Base-by-base conservation (phyloP, 768 basidiomycete species). In the Phanerochaete sordida region DNA sequence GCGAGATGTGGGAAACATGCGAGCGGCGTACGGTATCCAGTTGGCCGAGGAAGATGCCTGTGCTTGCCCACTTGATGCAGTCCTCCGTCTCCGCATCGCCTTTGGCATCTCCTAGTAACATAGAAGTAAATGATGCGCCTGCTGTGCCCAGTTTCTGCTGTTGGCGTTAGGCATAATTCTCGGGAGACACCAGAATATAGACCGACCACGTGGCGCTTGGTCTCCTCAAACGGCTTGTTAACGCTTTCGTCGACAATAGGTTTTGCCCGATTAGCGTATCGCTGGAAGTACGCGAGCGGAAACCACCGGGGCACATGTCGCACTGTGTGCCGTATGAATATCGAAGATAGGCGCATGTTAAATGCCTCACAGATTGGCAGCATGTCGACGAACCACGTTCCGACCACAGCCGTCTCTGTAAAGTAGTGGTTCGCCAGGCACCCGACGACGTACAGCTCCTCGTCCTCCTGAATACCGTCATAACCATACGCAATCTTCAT, bases 241-340 rank as follows among this genome's bases (percentile, higher is more conserved):
- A 50, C 28, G 27, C 58, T 37, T 12, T 28, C n/a, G 2, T 16
- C 15, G 6, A 59, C 57, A n/a, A 47, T 35, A 35, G 51, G 57
- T 3, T 47, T 19, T 9, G 52, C 44, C 2, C 13, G 23, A 9
- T 9, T 27, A 13, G 37, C 61, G 13, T 53, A 55, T 37, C 27
- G 33, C 15, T 43, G 24, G 30, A 28, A 24, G 2, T 33, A 24
- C 7, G 57, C 44, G 8, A 57, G 51, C 5, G 61, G 61, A 12
- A 62, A 51, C 61, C 61, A 62, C 11, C 43, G 28, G 30, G 57
- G 61, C 3, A 62, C 31, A 37, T 59, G 30, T 43, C 43, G 19
- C 19, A 63, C 50, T 51, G 47, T 16, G 19, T 24, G 30, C 30
- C 31, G 28, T 23, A 28, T 9, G 3, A 24, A 16, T 28, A 31